Evolutionary conservation across 257 asterid species (phyloP).

Genomic region (Solanum habrochaites): DNA sequence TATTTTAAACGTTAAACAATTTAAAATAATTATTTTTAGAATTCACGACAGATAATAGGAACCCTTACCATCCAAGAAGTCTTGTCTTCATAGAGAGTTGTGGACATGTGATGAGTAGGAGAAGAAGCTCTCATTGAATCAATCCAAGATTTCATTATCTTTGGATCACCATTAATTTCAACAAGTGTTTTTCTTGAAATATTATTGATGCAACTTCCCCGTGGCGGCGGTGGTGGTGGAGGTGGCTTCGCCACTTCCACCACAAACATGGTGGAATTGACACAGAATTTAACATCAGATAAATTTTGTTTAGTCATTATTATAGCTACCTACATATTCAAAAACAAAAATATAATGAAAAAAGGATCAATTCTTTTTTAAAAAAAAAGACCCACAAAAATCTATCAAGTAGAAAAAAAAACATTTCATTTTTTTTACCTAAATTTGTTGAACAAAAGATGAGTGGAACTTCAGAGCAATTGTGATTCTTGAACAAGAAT

Average conservation of each 20-base stretch:
- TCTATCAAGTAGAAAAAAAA: background rate
- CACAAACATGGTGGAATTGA: constrained; percentile 15
- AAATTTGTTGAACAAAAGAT: background rate
- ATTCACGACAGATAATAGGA: background rate
- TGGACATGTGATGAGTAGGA: constrained; percentile 52
- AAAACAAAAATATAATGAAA: background rate
- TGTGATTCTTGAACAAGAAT: background rate
- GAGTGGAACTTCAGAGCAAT: background rate
- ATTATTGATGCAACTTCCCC: constrained; percentile 46
- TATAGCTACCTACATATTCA: background rate
- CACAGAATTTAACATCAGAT: constrained; percentile 24
- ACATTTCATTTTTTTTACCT: background rate
- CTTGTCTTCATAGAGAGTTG: constrained; percentile 24
- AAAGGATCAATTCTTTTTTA: background rate
- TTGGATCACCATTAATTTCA: constrained; percentile 34
- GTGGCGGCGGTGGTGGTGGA: constrained; percentile 8
- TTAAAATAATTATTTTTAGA: no score
- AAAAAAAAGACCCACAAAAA: background rate
- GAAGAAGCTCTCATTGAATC: constrained; percentile 87
- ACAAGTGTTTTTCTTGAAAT: constrained; percentile 48
- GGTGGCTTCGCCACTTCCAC: constrained; percentile 54
- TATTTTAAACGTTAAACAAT: no score
- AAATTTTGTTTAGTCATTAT: constrained; percentile 48
- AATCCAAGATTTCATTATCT: constrained; percentile 58
- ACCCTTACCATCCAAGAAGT: constrained; percentile 38